These are phyloP conservation scores for Shiraia sp. DNA, from an alignment of 2,329 filamentous ascomycete species.

Conservation along the genomic window DNA sequence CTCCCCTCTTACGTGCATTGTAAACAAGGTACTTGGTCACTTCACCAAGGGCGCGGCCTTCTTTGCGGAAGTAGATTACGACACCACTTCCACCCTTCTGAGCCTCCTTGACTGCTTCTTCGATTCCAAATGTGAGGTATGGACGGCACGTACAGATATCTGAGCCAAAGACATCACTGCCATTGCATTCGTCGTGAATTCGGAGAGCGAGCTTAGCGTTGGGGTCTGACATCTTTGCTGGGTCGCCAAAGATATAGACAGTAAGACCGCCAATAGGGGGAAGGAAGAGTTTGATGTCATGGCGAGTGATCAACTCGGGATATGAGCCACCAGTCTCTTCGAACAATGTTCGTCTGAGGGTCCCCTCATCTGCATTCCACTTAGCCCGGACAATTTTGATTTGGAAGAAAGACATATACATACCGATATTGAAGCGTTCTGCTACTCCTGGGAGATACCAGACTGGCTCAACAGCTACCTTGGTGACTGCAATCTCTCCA, in stretches of 20 bases:
- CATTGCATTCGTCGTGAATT: slow-evolving; percentile 89
- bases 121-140: slow-evolving; percentile 95
- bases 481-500: slow-evolving; percentile 91
- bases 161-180: slow-evolving; percentile 94
- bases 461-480: slow-evolving; percentile 94
- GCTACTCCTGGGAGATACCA: slow-evolving; percentile 67
- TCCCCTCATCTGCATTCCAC: slow-evolving; percentile 70
- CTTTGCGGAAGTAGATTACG: slow-evolving; percentile 98
- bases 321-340: slow-evolving; percentile 96
- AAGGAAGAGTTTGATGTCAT: slow-evolving; percentile 92
- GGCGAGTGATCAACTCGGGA: slow-evolving; percentile 91
- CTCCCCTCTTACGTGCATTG: slow-evolving; percentile 76
- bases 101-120: slow-evolving; percentile 95
- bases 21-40: slow-evolving; percentile 88
- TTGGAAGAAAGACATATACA: slow-evolving; percentile 19
- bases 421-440: slow-evolving; percentile 87
- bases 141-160: slow-evolving; percentile 97
- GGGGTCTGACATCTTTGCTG: slow-evolving; percentile 89
- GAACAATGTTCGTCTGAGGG: slow-evolving; percentile 82
- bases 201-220: slow-evolving; percentile 79
- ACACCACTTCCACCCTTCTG: slow-evolving; percentile 92
- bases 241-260: slow-evolving; percentile 96
- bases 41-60: slow-evolving; percentile 90
- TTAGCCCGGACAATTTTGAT: slow-evolving; percentile 15
- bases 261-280: slow-evolving; percentile 95